Evolutionary conservation across 1,284 basidiomycete species (phyloP).

Genomic region (Austropuccinia psidii): DNA sequence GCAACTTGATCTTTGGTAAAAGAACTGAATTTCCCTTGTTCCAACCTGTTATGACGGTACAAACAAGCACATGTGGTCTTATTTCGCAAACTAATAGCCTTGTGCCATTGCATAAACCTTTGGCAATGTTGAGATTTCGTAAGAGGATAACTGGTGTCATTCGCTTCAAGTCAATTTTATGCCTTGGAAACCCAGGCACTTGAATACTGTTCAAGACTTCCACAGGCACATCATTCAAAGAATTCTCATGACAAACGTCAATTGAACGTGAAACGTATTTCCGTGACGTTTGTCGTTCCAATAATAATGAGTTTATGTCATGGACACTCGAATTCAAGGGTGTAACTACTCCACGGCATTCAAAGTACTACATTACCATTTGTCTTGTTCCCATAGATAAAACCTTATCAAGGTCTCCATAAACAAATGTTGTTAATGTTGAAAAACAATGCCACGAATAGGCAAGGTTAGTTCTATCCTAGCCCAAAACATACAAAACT

Average conservation of each 20-base stretch:
- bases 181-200: conserved; percentile 1
- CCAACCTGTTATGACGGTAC: background rate
- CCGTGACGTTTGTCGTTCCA: no score
- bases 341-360: background rate
- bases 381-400: no score
- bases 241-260: background rate
- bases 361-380: no score
- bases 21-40: background rate
- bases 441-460: no score
- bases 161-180: background rate
- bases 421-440: no score
- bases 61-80: background rate
- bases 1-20: background rate
- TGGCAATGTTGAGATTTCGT: background rate
- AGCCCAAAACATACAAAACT: no score
- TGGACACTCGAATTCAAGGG: background rate
- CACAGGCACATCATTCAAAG: background rate
- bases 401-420: no score
- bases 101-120: background rate
- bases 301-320: background rate
- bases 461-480: no score
- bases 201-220: background rate
- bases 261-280: background rate
- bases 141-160: background rate
- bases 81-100: background rate